Conservation (phyloP, 441 rosid genomes). For the Populus hybrid region DNA sequence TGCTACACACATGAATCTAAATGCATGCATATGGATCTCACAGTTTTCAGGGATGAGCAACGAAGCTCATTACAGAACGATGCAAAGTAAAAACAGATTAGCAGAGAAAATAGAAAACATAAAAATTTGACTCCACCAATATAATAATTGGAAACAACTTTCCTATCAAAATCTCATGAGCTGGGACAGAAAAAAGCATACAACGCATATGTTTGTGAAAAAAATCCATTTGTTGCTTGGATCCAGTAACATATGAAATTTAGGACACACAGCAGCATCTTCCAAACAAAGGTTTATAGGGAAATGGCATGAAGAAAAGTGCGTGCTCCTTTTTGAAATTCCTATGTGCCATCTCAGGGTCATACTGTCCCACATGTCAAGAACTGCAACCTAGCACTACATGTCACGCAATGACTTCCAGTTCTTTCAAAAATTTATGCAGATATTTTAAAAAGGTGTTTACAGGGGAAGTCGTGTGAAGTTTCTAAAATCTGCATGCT, state of each 20-base stretch:
- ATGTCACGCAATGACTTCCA: not conserved
- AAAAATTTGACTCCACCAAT: not conserved
- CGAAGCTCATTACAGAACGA: not conserved
- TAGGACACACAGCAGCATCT: not conserved
- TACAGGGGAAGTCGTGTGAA: not conserved
- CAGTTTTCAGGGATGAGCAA: not conserved
- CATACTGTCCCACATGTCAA: not conserved
- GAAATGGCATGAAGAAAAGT: not conserved
- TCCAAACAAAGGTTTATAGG: not conserved
- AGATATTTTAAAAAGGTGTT: not conserved
- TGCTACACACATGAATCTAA: not conserved
- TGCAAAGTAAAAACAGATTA: not conserved
- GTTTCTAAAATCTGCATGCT: not conserved
- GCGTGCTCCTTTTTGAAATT: not conserved
- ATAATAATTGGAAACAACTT: not conserved
- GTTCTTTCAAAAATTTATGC: not conserved
- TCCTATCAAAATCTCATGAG: not conserved
- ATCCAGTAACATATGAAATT: not conserved
- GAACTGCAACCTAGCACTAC: not conserved
- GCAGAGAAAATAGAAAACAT: not conserved
- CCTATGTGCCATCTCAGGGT: not conserved
- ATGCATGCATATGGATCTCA: not conserved
- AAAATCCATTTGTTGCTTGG: not conserved
- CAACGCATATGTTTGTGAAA: not conserved
- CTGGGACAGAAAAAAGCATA: not conserved